Conservation (phyloP, 371 early-diverging fungal species). For the Mortierella sp. region DNA sequence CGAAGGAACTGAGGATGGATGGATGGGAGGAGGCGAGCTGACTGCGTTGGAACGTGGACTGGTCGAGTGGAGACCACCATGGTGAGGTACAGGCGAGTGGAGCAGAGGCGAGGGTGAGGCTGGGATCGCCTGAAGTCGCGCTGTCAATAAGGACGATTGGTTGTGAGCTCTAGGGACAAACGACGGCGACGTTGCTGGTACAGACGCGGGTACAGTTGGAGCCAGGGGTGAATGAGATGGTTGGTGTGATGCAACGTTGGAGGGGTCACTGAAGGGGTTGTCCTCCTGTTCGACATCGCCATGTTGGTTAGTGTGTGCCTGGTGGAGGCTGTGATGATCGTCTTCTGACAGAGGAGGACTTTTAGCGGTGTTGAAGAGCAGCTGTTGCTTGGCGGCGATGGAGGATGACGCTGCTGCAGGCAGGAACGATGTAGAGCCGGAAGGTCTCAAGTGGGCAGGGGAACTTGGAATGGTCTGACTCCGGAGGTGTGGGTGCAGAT, state of each 20-base stretch:
- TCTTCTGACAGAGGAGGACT: slow-evolving; percentile 1
- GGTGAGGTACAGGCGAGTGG: slow-evolving; percentile 43
- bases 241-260: slow-evolving; percentile 22
- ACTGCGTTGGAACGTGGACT: slow-evolving; percentile 20
- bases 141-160: slow-evolving; percentile 45
- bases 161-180: slow-evolving; percentile 33
- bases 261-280: slow-evolving; percentile 45
- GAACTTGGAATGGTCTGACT: slow-evolving; percentile 41
- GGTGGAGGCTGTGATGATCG: slow-evolving; percentile 17
- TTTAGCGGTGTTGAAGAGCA: slow-evolving; percentile 34
- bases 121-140: slow-evolving; percentile 38
- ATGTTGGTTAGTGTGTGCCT: background rate
- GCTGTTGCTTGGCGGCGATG: slow-evolving; percentile 42
- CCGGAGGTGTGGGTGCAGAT: slow-evolving; percentile 28
- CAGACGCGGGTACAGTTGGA: slow-evolving; percentile 13
- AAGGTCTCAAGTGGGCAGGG: slow-evolving; percentile 35
- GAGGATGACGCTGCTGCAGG: slow-evolving; percentile 40
- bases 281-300: slow-evolving; percentile 6
- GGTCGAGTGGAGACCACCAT: slow-evolving; percentile 13
- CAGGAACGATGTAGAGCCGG: slow-evolving; percentile 32
- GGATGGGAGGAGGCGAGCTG: slow-evolving; percentile 39
- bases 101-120: slow-evolving; percentile 28
- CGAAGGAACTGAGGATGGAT: slow-evolving; percentile 19
- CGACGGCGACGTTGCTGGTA: slow-evolving; percentile 22
- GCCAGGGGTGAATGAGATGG: background rate